A percentile compares a stretch with the other conserved stretches of the same genome.
phyloP scores from a whole-genome alignment of 768 basidiomycete species.

The Pilatotrama ljubarskyi region DNA sequence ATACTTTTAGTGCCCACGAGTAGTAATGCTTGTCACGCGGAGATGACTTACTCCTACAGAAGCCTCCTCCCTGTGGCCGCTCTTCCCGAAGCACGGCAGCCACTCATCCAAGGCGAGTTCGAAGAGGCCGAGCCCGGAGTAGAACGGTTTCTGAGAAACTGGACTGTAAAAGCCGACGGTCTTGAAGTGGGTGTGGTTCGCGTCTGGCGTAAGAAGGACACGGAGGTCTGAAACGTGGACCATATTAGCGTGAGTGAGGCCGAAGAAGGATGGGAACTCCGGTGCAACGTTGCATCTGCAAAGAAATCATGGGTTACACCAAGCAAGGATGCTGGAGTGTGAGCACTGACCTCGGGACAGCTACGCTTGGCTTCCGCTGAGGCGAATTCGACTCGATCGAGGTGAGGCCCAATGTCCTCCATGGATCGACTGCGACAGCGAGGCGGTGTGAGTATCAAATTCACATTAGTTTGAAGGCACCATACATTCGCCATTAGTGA shows the following conservation, averaged over 20 bases:
- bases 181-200: slow-evolving; percentile 48
- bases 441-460: not conserved
- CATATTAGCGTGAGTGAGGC: slow-evolving; percentile 47
- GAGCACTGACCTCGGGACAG: slow-evolving; percentile 39
- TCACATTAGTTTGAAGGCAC: not conserved
- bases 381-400: slow-evolving; percentile 50
- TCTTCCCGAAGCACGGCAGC: slow-evolving; percentile 43
- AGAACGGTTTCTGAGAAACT: slow-evolving; percentile 46
- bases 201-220: slow-evolving; percentile 46
- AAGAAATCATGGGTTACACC: not conserved
- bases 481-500: slow-evolving; percentile 51
- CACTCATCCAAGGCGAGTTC: slow-evolving; percentile 48
- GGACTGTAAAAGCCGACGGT: slow-evolving; percentile 54
- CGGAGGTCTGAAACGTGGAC: slow-evolving; percentile 53
- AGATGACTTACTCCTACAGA: not conserved
- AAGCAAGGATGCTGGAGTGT: not conserved
- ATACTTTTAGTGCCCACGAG: too few species aligned
- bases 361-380: slow-evolving; percentile 38
- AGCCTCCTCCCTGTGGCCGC: not conserved
- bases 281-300: slow-evolving; percentile 43
- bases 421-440: slow-evolving; percentile 44
- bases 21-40: too few species aligned
- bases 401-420: slow-evolving; percentile 52
- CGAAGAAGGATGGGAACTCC: slow-evolving; percentile 42
- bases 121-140: slow-evolving; percentile 47